Evolutionary conservation across 2,329 filamentous ascomycete genomes (phyloP).

Genomic region (Pseudogymnoascus sp.): DNA sequence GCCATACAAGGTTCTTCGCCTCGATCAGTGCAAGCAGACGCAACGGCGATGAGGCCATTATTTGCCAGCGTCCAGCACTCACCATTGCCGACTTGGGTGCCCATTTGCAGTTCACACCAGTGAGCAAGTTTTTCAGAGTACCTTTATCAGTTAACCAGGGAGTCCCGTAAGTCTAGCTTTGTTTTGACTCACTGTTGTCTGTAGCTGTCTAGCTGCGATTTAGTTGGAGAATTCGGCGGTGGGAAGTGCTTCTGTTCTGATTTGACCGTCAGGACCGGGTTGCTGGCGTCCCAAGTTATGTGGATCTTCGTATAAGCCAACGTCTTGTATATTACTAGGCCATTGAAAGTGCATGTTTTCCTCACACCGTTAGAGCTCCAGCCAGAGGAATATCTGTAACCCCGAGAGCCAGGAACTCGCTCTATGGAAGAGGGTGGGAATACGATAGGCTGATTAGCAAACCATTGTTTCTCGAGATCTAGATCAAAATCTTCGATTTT

Average conservation of each 20-base stretch:
- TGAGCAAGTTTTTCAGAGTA: constrained; percentile 26
- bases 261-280: constrained; percentile 25
- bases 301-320: constrained; percentile 28
- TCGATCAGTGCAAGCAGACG: constrained; percentile 14
- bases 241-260: constrained; percentile 28
- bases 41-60: constrained; percentile 24
- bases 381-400: constrained; percentile 14
- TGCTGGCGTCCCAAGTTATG: constrained; percentile 28
- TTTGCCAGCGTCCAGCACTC: constrained; percentile 32
- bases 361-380: constrained; percentile 20
- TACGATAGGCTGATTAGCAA: constrained; percentile 19
- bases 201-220: constrained; percentile 18
- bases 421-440: constrained; percentile 22
- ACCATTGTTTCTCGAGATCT: constrained; percentile 27
- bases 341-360: constrained; percentile 25
- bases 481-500: constrained; percentile 22
- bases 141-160: constrained; percentile 12
- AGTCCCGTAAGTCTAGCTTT: background rate
- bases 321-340: constrained; percentile 26
- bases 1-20: constrained; percentile 26
- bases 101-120: constrained; percentile 26
- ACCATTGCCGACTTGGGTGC: constrained; percentile 29
- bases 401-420: constrained; percentile 13
- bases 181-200: constrained; percentile 14
- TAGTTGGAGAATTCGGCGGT: constrained; percentile 20